Conservation (phyloP, 2,329 filamentous ascomycete genomes). For the Fusarium coffeatum region DNA sequence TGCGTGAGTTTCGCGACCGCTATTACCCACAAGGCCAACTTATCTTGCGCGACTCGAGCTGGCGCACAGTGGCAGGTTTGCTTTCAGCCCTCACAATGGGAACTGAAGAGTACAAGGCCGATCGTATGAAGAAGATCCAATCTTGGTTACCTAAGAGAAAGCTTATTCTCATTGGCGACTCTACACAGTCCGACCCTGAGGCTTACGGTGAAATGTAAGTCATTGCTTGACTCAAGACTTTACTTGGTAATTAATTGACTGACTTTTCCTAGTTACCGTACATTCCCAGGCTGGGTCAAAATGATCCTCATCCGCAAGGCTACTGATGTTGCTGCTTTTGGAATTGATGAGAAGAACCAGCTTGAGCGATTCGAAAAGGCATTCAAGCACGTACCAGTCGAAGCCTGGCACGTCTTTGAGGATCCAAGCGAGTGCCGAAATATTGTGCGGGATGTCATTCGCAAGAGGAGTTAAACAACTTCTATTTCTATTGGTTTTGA, state of each 20-base stretch:
- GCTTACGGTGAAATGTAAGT: conserved; percentile 83
- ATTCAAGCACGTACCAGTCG: conserved; percentile 77
- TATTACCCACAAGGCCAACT: conserved; percentile 83
- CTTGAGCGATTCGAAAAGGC: conserved; percentile 82
- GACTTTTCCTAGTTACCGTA: conserved; percentile 61
- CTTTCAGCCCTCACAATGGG: conserved; percentile 82
- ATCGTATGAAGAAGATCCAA: conserved; percentile 81
- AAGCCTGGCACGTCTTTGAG: conserved; percentile 85
- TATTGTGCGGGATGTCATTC: conserved; percentile 47
- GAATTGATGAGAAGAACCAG: conserved; percentile 80
- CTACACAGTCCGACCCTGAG: conserved; percentile 91
- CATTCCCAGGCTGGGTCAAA: conserved; percentile 79
- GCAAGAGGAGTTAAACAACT: conserved; percentile 12
- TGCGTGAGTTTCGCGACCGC: conserved; percentile 76
- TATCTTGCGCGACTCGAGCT: conserved; percentile 85
- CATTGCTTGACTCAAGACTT: neutral
- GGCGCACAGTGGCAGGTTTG: conserved; percentile 85
- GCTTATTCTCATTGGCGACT: conserved; percentile 89
- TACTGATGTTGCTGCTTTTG: conserved; percentile 74
- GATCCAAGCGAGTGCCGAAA: conserved; percentile 73
- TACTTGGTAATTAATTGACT: conserved; percentile 17
- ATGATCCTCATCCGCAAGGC: conserved; percentile 90
- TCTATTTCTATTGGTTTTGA: neutral
- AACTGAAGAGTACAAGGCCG: conserved; percentile 87
- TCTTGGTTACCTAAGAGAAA: conserved; percentile 81